Conservation (phyloP, 257 asterid genomes). For the Salvia rosmarinus region DNA sequence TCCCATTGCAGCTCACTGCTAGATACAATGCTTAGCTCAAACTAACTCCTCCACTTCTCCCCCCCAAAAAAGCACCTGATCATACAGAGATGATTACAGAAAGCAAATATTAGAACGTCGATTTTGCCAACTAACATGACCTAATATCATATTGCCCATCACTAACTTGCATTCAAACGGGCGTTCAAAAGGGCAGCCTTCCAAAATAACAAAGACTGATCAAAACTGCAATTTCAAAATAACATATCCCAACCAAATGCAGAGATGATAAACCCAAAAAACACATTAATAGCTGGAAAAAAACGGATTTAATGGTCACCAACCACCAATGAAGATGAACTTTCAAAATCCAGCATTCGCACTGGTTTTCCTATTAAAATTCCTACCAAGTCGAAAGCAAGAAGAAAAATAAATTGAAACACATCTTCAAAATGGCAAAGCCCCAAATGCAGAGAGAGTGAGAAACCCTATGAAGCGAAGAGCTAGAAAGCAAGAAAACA, state of each 20-base stretch:
- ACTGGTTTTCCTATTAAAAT: not conserved
- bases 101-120: constrained; percentile 16
- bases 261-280: constrained; percentile 1
- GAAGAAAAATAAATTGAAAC: not conserved
- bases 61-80: constrained; percentile 21
- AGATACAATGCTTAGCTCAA: constrained; percentile 37
- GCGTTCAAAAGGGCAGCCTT: too few relatives aligned
- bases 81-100: not conserved
- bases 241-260: not conserved
- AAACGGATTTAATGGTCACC: not conserved
- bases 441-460: not conserved
- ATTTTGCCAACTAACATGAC: constrained; percentile 9
- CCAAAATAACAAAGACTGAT: not conserved
- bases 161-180: not conserved
- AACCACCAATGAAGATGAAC: not conserved
- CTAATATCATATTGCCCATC: not conserved
- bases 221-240: not conserved
- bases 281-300: not conserved
- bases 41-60: constrained; percentile 46
- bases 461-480: not conserved
- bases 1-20: constrained; percentile 60
- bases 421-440: not conserved
- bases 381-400: not conserved
- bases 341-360: not conserved
- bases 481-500: constrained; percentile 12